Evolutionary conservation across 1,284 basidiomycete species (phyloP), one percentile per base, ranked within the genome.

Genomic region (Ceratobasidium sp.): DNA sequence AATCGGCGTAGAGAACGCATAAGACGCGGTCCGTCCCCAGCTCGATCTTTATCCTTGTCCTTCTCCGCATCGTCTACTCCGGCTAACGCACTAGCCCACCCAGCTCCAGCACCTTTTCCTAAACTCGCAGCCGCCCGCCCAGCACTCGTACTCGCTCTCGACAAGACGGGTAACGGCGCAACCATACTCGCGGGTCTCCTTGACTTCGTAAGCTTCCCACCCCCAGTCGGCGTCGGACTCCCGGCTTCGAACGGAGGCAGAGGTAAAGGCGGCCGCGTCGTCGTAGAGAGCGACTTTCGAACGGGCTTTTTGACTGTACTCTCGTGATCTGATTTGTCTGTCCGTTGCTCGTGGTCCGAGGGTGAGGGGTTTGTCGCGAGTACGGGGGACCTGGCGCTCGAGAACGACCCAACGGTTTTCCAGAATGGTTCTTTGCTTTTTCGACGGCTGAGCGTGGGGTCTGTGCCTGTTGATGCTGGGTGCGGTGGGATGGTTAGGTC

Each of bases 351-450:
- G 24, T 59, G 44, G 6, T 72, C 57, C 2, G 31, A 47, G 29
- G 31, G 3, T 8, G 36, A 22, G 17, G 29, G n/a, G 2, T 14
- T 53, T 9, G 29, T 48, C 29, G 36, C 9, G 15, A 57, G 31
- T 15, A 72, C 69, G 11, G 69, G 69, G 14, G 69, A 72, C 1
- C 57, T 24, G 17, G 45, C 53, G 17, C 31, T 41, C 57, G 69
- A 72, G 53, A 72, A 72, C 15, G 45, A 50, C 14, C 69, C 69
- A 19, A 72, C 69, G 31, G n/a, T 48, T 19, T 53, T 60, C 69
- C 69, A 72, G 53, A 72, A 72, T 22, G 69, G 69, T 19, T 72
- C 69, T 41, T 72, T 72, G 15, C 31, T 41, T 33, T 56, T 60
- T n/a, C 69, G 24, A 24, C 59, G 56, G 14, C 31, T 48, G 17